Percentiles rank a stretch among this genome's conserved stretches.
Evolutionary conservation across 148 eudicot species (phyloP).

Genomic region (Cornus suecica): DNA sequence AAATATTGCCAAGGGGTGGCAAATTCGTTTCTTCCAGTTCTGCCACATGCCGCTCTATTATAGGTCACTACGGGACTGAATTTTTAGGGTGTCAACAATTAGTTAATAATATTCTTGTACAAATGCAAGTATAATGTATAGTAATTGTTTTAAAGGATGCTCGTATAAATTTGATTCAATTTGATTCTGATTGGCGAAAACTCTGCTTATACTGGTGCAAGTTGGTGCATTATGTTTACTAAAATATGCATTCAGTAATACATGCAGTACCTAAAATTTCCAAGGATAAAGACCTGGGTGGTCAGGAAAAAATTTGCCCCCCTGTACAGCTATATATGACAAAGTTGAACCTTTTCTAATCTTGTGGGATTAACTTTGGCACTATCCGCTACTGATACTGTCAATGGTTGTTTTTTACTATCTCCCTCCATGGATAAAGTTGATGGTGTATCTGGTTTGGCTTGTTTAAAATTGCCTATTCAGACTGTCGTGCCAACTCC

Average conservation of each 20-base stretch:
- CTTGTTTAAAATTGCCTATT: too few species aligned
- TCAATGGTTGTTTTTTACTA: too few species aligned
- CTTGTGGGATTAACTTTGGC: neutral
- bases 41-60: too few species aligned
- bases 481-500: neutral
- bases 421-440: too few species aligned
- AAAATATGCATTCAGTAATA: neutral
- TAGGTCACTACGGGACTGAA: too few species aligned
- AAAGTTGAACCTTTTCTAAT: neutral
- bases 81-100: too few species aligned
- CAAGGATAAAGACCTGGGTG: neutral
- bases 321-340: neutral
- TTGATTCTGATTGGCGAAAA: neutral
- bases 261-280: neutral
- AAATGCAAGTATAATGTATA: too few species aligned
- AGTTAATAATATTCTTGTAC: neutral
- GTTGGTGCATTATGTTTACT: neutral
- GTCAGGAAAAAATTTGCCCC: neutral
- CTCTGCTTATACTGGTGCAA: neutral
- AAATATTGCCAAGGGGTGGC: too few species aligned
- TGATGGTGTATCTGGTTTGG: too few species aligned
- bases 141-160: neutral
- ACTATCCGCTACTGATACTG: neutral
- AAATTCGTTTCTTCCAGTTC: too few species aligned
- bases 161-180: too few species aligned